Conservation (phyloP, 139 green algal species). For the Chlamydomonas sphaeroides region DNA sequence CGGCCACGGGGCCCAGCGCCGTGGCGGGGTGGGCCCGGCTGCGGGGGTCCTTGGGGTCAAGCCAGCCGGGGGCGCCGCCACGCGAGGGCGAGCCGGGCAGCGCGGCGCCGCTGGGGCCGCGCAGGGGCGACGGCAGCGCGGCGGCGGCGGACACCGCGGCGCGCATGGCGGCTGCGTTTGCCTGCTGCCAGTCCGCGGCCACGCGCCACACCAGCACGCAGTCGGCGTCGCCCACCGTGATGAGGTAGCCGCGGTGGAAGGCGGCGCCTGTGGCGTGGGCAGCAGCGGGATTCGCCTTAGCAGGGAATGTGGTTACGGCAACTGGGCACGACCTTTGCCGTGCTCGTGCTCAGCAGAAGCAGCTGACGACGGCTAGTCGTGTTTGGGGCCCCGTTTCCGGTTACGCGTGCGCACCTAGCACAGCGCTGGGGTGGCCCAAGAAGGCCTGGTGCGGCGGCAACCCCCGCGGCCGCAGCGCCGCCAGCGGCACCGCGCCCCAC, state of each 20-base stretch:
- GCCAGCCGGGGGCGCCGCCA: background rate
- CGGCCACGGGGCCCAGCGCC: slow-evolving; percentile 9
- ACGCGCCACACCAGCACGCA: slow-evolving; percentile 50
- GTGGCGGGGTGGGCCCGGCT: slow-evolving; percentile 17
- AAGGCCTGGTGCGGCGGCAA: slow-evolving; percentile 56
- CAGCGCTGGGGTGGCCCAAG: slow-evolving; percentile 56
- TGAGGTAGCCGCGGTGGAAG: slow-evolving; percentile 46
- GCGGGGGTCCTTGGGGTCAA: background rate
- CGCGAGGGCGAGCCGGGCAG: background rate
- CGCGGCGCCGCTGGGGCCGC: background rate
- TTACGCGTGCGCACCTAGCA: slow-evolving; percentile 36
- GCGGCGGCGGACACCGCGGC: too few relatives aligned
- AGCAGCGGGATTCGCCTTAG: too few relatives aligned
- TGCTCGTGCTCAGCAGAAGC: too few relatives aligned
- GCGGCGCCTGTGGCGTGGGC: slow-evolving; percentile 41
- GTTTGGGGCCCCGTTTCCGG: too few relatives aligned
- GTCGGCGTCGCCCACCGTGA: slow-evolving; percentile 50
- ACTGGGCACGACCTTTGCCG: too few relatives aligned
- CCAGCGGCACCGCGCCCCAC: slow-evolving; percentile 28
- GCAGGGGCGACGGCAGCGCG: slow-evolving; percentile 1
- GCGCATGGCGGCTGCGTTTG: background rate
- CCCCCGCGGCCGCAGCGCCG: background rate
- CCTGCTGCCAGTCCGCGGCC: background rate
- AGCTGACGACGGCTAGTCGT: too few relatives aligned
- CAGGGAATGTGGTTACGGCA: too few relatives aligned